Conservation (phyloP, 306 rosid species). For the Senna tora region DNA sequence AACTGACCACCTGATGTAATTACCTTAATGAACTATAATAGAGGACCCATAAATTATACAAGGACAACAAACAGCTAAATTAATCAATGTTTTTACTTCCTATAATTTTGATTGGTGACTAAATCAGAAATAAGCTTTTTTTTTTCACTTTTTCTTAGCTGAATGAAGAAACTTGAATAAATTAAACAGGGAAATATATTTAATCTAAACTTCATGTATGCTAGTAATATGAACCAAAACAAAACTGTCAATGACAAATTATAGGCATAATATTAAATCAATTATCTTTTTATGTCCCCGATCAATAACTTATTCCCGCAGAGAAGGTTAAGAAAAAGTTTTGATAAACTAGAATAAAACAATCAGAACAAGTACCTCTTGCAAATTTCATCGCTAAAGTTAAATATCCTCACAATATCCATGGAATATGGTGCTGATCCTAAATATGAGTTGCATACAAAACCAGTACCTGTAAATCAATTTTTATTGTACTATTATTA, state of each 20-base stretch:
- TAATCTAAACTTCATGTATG: not conserved
- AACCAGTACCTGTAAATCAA: conserved; percentile 70
- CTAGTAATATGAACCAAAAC: not conserved
- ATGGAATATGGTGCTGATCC: conserved; percentile 73
- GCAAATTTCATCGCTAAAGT: conserved; percentile 73
- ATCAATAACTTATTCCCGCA: not conserved
- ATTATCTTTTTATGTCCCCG: not conserved
- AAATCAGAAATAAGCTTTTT: conserved; percentile 16
- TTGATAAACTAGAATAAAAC: conserved; percentile 10
- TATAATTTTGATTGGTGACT: not conserved
- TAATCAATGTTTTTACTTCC: not conserved
- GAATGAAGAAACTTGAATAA: not conserved
- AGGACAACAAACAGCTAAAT: conserved; percentile 13
- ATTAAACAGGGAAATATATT: not conserved
- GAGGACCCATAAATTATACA: conserved; percentile 1
- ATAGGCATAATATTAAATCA: not conserved
- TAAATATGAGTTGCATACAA: conserved; percentile 71
- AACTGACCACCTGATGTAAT: conserved; percentile 10
- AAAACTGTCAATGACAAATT: conserved; percentile 12
- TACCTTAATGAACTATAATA: not conserved
- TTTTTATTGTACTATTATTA: conserved; percentile 10
- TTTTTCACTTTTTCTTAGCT: not conserved
- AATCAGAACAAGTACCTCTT: conserved; percentile 59
- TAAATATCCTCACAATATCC: conserved; percentile 86
- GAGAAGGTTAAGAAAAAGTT: conserved; percentile 17